phyloP scores from a whole-genome alignment of 2,329 filamentous ascomycete species.

The Xylariaceae sp. region DNA sequence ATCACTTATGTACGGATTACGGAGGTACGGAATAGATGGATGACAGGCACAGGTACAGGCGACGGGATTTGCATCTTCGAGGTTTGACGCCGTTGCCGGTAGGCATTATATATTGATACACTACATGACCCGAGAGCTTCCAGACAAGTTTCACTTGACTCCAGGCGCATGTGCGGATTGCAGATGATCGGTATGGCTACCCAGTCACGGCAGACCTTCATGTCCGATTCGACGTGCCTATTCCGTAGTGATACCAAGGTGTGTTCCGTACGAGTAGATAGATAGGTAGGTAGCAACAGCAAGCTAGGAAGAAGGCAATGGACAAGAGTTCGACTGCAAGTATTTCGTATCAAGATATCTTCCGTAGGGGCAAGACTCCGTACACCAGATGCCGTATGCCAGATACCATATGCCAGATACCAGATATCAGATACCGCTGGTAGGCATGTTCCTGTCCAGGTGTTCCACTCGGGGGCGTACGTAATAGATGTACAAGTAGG shows the following conservation, averaged over 20 bases:
- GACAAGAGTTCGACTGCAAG: too few relatives aligned
- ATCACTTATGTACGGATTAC: too few relatives aligned
- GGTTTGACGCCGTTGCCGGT: not conserved
- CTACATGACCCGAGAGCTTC: not conserved
- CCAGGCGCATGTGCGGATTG: not conserved
- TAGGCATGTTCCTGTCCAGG: not conserved
- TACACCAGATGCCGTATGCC: too few relatives aligned
- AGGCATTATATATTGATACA: not conserved
- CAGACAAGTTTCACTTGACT: not conserved
- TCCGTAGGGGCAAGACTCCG: too few relatives aligned
- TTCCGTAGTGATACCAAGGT: not conserved
- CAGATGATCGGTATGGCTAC: not conserved
- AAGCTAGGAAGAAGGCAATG: not conserved
- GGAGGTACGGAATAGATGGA: too few relatives aligned
- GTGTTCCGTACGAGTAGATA: not conserved
- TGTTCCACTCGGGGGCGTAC: not conserved
- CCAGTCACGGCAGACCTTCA: not conserved
- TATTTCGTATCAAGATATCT: too few relatives aligned
- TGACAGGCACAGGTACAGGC: too few relatives aligned
- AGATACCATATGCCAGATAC: too few relatives aligned
- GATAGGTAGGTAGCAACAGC: not conserved
- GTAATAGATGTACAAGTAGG: not conserved
- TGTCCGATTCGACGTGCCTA: too few relatives aligned
- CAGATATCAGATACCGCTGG: not conserved
- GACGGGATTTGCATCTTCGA: not conserved